Evolutionary conservation across 2,329 filamentous ascomycete species (phyloP).

Genomic region (Botrytis deweyae): DNA sequence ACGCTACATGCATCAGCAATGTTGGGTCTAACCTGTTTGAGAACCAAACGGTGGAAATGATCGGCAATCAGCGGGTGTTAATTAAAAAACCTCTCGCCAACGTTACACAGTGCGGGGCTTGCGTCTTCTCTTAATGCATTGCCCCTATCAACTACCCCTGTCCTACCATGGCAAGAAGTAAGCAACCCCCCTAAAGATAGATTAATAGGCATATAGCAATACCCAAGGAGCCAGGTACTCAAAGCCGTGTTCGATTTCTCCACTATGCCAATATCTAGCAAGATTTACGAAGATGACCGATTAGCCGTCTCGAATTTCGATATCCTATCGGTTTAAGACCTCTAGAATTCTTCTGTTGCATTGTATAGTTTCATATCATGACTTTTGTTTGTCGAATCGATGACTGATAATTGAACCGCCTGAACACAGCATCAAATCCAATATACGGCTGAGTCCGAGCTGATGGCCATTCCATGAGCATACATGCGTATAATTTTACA

Average conservation of each 20-base stretch:
- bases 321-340: not conserved
- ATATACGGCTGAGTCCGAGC: not conserved
- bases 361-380: not conserved
- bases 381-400: not conserved
- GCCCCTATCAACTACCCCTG: not conserved
- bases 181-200: not conserved
- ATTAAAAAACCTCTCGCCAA: not conserved
- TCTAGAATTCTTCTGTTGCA: not conserved
- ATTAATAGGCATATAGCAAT: not conserved
- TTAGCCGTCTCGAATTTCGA: not conserved
- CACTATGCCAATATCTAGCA: not conserved
- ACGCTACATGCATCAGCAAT: not conserved
- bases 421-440: not conserved
- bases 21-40: not conserved
- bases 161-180: not conserved
- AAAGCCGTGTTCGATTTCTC: not conserved
- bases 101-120: not conserved
- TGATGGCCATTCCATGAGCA: not conserved
- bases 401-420: not conserved
- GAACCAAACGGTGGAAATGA: not conserved
- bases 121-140: not conserved
- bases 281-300: not conserved
- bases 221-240: not conserved
- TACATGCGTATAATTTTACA: not conserved
- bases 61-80: not conserved